Evolutionary conservation across 2,329 filamentous ascomycete species (phyloP).

Genomic region (Tolypocladium sp.): DNA sequence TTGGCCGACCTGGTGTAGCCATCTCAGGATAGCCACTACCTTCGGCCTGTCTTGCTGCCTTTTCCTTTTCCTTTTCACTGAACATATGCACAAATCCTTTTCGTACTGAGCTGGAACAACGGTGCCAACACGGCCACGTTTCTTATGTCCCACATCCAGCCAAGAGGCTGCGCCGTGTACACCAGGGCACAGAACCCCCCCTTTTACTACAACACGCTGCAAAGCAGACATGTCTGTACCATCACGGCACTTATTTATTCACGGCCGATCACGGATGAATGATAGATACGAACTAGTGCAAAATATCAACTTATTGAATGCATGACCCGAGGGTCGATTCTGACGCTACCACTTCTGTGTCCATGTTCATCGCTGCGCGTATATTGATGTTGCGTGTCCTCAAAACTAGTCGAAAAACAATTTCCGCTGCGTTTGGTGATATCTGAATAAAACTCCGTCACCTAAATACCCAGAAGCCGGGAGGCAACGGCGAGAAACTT

Average conservation of each 20-base stretch:
- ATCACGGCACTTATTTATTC: neutral
- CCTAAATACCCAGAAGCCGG: neutral
- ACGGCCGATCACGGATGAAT: neutral
- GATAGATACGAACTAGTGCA: neutral
- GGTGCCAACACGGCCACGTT: neutral
- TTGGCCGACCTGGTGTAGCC: constrained; percentile 35
- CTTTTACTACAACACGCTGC: neutral
- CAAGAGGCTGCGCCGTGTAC: neutral
- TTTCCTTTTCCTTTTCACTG: neutral
- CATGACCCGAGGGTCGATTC: neutral
- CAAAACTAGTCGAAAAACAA: neutral
- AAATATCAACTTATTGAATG: neutral
- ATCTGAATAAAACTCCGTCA: neutral
- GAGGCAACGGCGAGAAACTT: neutral
- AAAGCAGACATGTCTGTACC: neutral
- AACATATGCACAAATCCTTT: neutral
- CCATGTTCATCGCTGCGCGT: neutral
- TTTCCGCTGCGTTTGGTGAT: neutral
- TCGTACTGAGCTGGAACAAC: neutral
- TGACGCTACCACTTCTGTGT: neutral
- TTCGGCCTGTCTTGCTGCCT: neutral
- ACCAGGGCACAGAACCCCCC: neutral
- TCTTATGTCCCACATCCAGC: neutral
- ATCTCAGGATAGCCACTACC: neutral
- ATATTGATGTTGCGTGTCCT: neutral